phyloP scores from a whole-genome alignment of 805 yeast species.

The Suhomyces kilbournensis region DNA sequence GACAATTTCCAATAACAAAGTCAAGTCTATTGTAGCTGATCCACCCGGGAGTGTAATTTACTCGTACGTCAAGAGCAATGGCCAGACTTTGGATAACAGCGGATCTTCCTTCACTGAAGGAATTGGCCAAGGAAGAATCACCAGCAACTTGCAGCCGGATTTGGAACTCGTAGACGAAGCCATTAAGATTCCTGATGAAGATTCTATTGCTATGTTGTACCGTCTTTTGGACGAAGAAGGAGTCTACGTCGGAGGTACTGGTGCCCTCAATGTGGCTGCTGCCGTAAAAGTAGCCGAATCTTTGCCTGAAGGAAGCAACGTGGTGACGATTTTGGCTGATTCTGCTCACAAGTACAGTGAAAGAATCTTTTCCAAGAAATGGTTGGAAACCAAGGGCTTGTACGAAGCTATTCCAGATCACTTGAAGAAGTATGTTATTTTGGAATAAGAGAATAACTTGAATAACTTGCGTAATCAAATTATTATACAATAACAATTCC shows the following conservation, averaged over 20 bases:
- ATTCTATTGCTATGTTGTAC: constrained; percentile 80
- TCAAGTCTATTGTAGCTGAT: constrained; percentile 74
- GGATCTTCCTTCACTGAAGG: constrained; percentile 95
- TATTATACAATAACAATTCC: not conserved
- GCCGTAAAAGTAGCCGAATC: constrained; percentile 72
- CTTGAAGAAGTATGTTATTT: constrained; percentile 60
- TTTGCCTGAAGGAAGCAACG: constrained; percentile 75
- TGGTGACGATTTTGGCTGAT: constrained; percentile 87
- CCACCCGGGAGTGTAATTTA: constrained; percentile 91
- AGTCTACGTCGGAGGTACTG: constrained; percentile 84
- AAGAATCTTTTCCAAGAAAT: constrained; percentile 69
- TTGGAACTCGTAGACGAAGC: constrained; percentile 78
- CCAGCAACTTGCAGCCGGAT: constrained; percentile 75
- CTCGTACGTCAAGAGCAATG: constrained; percentile 70
- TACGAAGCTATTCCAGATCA: constrained; percentile 66
- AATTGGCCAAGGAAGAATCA: constrained; percentile 92
- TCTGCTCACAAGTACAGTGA: constrained; percentile 88
- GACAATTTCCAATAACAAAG: constrained; percentile 57
- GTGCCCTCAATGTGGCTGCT: constrained; percentile 87
- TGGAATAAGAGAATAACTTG: constrained; percentile 19
- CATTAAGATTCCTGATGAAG: constrained; percentile 70
- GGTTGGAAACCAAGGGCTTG: constrained; percentile 72
- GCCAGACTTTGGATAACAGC: constrained; percentile 61
- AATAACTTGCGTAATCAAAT: not conserved
- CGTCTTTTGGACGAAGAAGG: constrained; percentile 87